Base-by-base conservation (phyloP, 208 protist species). In the Kentomonas sorsogonicus region DNA sequence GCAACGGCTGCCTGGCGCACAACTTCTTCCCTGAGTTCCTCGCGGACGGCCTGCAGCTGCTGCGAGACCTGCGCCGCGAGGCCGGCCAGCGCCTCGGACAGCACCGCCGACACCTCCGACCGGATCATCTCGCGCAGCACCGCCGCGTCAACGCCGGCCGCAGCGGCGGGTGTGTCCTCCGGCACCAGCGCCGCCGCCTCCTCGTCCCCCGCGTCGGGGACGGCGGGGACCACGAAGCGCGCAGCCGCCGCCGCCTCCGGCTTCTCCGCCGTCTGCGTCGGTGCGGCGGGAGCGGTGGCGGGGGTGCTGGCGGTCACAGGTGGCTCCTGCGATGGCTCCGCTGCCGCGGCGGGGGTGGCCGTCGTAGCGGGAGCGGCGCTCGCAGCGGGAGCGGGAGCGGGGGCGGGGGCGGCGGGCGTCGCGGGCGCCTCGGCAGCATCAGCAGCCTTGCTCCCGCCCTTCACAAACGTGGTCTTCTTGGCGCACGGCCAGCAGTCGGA, bases 401-500 rank as follows among this genome's bases (percentile, higher is more conserved):
- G 38, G 16, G 13, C 38, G 38, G 16, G 16, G 16, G 13, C 38
- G 38, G 13, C 16, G 38, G 13, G 16, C 16, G 13, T 41, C 16
- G 11, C 16, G 38, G 38, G 13, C 16, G 38, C 11, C 38, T 16
- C 13, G 38, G 16, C 15, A 33, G 29, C 11, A 16, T 10, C 47
- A 39, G 47, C 47, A 30, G 30, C n/a, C 30, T 53, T 53, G n/a
- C n/a, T n/a, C n/a, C n/a, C n/a, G n/a, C n/a, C n/a, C n/a, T n/a
- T n/a, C n/a, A 53, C 23, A 68, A 84, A 84, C 15, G 56, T 74
- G 11, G 53, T 47, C 61, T 85, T 85, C 30, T 55, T 63, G 2
- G 54, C 78, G 56, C 78, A 85, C 33, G 74, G 70, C 78, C 73
- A 81, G 61, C 78, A 85, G 46, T 85, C 78, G 16, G 65, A 73